A percentile compares a stretch with the other conserved stretches of the same genome.
These are phyloP conservation scores for Ehretia macrophylla DNA, from an alignment of 257 asterid genomes.

Conservation along the genomic window DNA sequence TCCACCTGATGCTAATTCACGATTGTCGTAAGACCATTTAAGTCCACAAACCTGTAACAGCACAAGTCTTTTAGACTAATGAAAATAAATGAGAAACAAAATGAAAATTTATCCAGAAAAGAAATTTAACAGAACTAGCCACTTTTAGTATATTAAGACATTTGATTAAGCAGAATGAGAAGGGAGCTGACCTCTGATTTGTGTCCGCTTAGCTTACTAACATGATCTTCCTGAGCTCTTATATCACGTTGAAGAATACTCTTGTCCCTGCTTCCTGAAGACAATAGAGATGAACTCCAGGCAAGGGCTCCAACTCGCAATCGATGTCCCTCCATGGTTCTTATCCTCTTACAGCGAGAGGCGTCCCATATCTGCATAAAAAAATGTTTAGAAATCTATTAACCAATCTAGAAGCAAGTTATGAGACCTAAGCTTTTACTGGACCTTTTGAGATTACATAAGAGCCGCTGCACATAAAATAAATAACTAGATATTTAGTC, in stretches of 20 bases:
- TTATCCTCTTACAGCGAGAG: slow-evolving; percentile 74
- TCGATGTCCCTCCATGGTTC: slow-evolving; percentile 97
- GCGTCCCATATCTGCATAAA: slow-evolving; percentile 82
- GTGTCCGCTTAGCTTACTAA: slow-evolving; percentile 87
- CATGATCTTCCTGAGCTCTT: slow-evolving; percentile 66
- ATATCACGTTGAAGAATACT: slow-evolving; percentile 85
- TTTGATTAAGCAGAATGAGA: slow-evolving; percentile 10
- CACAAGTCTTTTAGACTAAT: slow-evolving; percentile 6
- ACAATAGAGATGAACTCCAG: slow-evolving; percentile 74
- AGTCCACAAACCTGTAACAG: slow-evolving; percentile 83
- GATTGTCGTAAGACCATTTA: slow-evolving; percentile 95
- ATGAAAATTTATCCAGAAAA: slow-evolving; percentile 8
- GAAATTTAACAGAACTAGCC: not conserved
- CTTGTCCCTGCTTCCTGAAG: slow-evolving; percentile 96
- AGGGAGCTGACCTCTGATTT: slow-evolving; percentile 74
- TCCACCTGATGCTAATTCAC: slow-evolving; percentile 97
- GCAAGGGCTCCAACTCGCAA: slow-evolving; percentile 92
- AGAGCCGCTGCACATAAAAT: too few relatives aligned
- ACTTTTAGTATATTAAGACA: not conserved
- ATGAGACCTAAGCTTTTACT: not conserved
- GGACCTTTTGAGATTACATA: not conserved
- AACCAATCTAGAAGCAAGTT: not conserved
- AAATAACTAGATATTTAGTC: too few relatives aligned
- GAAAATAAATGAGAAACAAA: slow-evolving; percentile 2
- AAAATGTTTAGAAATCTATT: slow-evolving; percentile 9